Evolutionary conservation across 2,329 filamentous ascomycete genomes (phyloP), one percentile per base, ranked within the genome.

Genomic region (Septoria petroselini): DNA sequence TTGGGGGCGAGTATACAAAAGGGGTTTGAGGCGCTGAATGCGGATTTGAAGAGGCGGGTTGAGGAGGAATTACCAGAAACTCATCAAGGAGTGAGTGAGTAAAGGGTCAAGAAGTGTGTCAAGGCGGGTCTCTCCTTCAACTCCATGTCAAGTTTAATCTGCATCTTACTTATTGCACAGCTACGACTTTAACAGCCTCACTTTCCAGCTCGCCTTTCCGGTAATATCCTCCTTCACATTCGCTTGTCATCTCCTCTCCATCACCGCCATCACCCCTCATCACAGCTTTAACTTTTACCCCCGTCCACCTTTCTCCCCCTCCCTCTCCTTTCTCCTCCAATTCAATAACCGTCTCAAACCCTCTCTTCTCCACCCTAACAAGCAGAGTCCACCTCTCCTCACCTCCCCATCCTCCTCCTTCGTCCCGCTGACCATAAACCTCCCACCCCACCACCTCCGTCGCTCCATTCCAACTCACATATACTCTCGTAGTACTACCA

Each of bases 391-490:
- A n/a, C n/a, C n/a, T n/a, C n/a, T n/a, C n/a, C n/a, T n/a, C n/a
- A n/a, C n/a, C n/a, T n/a, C n/a, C n/a, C n/a, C n/a, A n/a, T n/a
- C n/a, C n/a, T n/a, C n/a, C n/a, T n/a, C n/a, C n/a, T n/a, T n/a
- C n/a, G n/a, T n/a, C n/a, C n/a, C n/a, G n/a, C n/a, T n/a, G n/a
- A 27, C 23, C 55, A 23, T 62, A 63, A 1, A 70, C 37, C 1
- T 69, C 63, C 77, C 78, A 75, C 1, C 52, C 56, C 3, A 53
- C 52, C 15, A 74, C 65, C 35, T 74, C 71, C 0, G 73, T 75
- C 0, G 71, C 72, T 1, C 73, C 73, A 48, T 75, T 75, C 73
- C 73, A 75, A 11, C 73, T 78, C 1, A 80, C 74, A 58, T 76
- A 81, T 1, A 70, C 55, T 4, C 66, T 64, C 11, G 48, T 50